Evolutionary conservation across 73 alveolate genomes (phyloP).

Genomic region (Tetrahymena thermophila): DNA sequence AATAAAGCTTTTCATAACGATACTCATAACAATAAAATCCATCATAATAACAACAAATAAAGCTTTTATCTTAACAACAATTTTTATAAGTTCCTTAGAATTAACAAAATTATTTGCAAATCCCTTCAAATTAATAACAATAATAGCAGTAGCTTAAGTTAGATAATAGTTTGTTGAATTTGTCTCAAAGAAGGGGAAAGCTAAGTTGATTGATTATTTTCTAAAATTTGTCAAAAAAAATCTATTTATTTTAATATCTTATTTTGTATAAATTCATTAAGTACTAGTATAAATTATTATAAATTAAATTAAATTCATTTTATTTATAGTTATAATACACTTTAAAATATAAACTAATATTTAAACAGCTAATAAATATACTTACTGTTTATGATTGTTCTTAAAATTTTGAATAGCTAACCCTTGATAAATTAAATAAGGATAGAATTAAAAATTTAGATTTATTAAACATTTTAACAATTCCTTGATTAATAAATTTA

Average conservation of each 20-base stretch:
- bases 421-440: too few relatives aligned
- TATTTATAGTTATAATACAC: too few relatives aligned
- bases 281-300: background rate
- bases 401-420: too few relatives aligned
- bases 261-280: background rate
- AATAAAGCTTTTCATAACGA: background rate
- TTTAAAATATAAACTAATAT: too few relatives aligned
- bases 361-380: too few relatives aligned
- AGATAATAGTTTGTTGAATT: background rate
- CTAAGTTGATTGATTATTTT: background rate
- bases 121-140: background rate
- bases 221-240: background rate
- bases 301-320: too few relatives aligned
- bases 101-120: background rate
- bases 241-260: background rate
- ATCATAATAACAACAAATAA: background rate
- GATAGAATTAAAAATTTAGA: too few relatives aligned
- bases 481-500: too few relatives aligned
- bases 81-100: background rate
- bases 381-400: too few relatives aligned
- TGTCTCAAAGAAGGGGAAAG: background rate
- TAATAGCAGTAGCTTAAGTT: background rate
- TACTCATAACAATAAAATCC: background rate
- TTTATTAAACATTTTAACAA: too few relatives aligned
- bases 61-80: background rate